Evolutionary conservation across 495 filamentous ascomycete species (phyloP).

Genomic region (Polyplosphaeria fusca): DNA sequence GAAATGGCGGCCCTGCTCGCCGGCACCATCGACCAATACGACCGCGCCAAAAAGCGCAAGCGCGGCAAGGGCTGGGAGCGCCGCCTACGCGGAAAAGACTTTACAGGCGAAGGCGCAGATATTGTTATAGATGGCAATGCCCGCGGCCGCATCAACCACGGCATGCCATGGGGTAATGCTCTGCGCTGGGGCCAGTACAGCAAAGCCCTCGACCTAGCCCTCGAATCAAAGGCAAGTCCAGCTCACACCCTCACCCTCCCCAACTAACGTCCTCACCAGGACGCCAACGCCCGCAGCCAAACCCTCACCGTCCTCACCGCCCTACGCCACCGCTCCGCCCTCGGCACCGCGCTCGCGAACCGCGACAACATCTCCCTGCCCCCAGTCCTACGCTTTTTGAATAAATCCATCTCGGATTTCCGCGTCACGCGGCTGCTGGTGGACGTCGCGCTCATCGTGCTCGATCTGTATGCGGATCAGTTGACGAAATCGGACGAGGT

Average conservation of each 20-base stretch:
- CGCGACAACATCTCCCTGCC: slow-evolving; percentile 80
- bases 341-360: slow-evolving; percentile 72
- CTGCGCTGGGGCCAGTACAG: slow-evolving; percentile 75
- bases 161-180: slow-evolving; percentile 76
- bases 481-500: slow-evolving; percentile 71
- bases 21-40: slow-evolving; percentile 67
- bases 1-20: slow-evolving; percentile 82
- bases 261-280: slow-evolving; percentile 10
- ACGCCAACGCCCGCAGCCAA: slow-evolving; percentile 22
- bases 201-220: slow-evolving; percentile 72
- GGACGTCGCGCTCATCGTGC: slow-evolving; percentile 71
- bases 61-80: slow-evolving; percentile 67
- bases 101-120: slow-evolving; percentile 80
- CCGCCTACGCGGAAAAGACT: slow-evolving; percentile 70
- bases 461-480: slow-evolving; percentile 84
- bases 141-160: slow-evolving; percentile 49
- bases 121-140: slow-evolving; percentile 80
- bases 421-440: slow-evolving; percentile 71
- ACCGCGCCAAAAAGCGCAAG: slow-evolving; percentile 57
- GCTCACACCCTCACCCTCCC: background rate
- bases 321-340: slow-evolving; percentile 81
- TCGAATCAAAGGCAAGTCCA: slow-evolving; percentile 46
- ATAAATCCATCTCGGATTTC: slow-evolving; percentile 73
- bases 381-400: slow-evolving; percentile 79
- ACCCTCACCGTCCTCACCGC: slow-evolving; percentile 75